Conservation (phyloP, 768 basidiomycete species). For the Rhizopogon vinicolor region DNA sequence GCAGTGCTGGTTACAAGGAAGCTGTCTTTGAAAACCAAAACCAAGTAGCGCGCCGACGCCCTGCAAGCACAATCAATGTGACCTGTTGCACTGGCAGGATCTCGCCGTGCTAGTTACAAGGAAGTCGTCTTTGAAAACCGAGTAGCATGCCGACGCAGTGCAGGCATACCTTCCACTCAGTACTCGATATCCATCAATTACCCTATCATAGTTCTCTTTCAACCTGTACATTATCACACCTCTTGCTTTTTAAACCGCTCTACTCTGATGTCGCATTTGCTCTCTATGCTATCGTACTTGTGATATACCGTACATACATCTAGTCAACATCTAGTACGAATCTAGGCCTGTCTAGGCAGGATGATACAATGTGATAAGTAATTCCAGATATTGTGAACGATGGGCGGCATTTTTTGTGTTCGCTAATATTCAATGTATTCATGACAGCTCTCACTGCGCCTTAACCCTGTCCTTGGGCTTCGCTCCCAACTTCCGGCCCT, state of each 20-base stretch:
- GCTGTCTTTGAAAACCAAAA: not conserved
- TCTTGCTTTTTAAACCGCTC: no score
- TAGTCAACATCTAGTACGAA: no score
- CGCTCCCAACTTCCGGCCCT: slow-evolving; percentile 26
- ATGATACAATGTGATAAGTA: not conserved
- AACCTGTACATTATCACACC: no score
- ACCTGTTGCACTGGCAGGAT: slow-evolving; percentile 14
- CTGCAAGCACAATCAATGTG: not conserved
- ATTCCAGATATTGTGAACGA: not conserved
- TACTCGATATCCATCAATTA: not conserved
- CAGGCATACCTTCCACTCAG: not conserved
- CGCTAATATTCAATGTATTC: not conserved
- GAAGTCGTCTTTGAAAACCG: not conserved
- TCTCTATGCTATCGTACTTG: no score
- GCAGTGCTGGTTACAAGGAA: slow-evolving; percentile 12
- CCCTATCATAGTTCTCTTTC: no score
- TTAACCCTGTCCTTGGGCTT: slow-evolving; percentile 29
- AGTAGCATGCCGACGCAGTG: not conserved
- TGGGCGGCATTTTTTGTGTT: not conserved
- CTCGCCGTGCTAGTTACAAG: slow-evolving; percentile 15
- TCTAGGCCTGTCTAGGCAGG: not conserved
- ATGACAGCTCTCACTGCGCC: slow-evolving; percentile 4
- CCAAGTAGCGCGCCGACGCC: not conserved
- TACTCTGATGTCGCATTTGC: no score
- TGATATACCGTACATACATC: no score